phyloP scores from a whole-genome alignment of 2,329 filamentous ascomycete species.

The Neofusicoccum sp. region DNA sequence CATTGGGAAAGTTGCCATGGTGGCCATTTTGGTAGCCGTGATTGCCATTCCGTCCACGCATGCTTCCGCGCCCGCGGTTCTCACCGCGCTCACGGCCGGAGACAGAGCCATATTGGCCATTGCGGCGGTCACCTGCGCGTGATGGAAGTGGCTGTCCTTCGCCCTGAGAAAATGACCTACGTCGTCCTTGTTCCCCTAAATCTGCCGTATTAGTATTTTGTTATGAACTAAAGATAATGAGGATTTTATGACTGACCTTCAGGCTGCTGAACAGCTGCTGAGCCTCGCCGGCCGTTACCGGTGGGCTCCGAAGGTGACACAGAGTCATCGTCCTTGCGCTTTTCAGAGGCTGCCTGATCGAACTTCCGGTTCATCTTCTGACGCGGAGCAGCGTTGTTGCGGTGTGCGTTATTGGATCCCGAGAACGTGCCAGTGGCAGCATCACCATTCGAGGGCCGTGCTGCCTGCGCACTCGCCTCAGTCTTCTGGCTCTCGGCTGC shows the following conservation, averaged over 20 bases:
- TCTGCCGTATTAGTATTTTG: neutral
- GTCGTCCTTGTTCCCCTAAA: slow-evolving; percentile 29
- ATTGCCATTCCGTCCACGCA: slow-evolving; percentile 42
- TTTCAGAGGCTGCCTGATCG: slow-evolving; percentile 3
- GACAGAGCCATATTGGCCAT: slow-evolving; percentile 36
- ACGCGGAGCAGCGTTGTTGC: slow-evolving; percentile 7
- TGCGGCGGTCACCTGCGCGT: slow-evolving; percentile 29
- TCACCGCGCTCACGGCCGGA: slow-evolving; percentile 45
- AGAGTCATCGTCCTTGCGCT: slow-evolving; percentile 15
- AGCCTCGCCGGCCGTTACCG: slow-evolving; percentile 29
- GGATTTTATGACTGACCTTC: slow-evolving; percentile 27
- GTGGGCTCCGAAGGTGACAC: slow-evolving; percentile 8
- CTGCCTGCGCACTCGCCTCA: slow-evolving; percentile 14
- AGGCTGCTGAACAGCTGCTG: slow-evolving; percentile 31
- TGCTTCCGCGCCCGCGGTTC: slow-evolving; percentile 46
- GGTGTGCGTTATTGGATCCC: neutral
- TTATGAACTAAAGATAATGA: neutral
- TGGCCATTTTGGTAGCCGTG: slow-evolving; percentile 31
- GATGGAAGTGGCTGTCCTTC: slow-evolving; percentile 29
- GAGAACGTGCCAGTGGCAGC: neutral
- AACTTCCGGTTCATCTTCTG: slow-evolving; percentile 15
- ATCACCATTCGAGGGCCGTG: slow-evolving; percentile 12
- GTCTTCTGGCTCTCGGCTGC: slow-evolving; percentile 28
- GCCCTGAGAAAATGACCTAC: slow-evolving; percentile 27
- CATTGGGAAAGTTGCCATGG: slow-evolving; percentile 30